Base-by-base conservation (phyloP, 108 stramenopile species). In the Fragilaria crotonensis region DNA sequence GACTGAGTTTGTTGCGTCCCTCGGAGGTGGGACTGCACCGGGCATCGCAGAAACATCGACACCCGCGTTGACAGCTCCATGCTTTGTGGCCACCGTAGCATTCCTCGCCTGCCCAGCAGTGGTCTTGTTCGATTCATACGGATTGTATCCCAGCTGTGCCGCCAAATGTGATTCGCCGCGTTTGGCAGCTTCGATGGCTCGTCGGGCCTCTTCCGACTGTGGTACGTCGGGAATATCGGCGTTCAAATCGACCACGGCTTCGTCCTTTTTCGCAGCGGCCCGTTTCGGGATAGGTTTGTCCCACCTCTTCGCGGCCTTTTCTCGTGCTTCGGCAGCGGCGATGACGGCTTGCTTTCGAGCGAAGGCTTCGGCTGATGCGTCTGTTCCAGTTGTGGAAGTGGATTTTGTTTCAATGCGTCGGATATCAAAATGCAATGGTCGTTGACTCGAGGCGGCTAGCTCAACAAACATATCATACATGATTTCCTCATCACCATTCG, bases 271-370 rank as follows among this genome's bases (percentile, higher is more conserved):
- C 51, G 51, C 68, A 17, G 68, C 30, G 4, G 64, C 60, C 7
- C 57, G 51, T 45, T 80, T 84, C 26, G 69, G 57, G 18, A 78
- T 73, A 2, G 80, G 78, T 56, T 82, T 82, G 26, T 60, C 51
- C 48, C 71, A 72, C 17, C 52, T 54, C 56, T 87, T 86, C 61
- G 78, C 65, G 21, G 71, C 78, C 36, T 77, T 83, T 51, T 91
- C 89, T 45, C 89, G 66, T 9, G 83, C 83, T 66, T 87, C 89
- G 0, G 84, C 89, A 21, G 89, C 89, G 0, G 89, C 89, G 63
- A 91, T 87, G 45, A 91, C 68, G 14, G 89, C 89, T 56, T 85
- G 79, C 36, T 83, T 76, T 2, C 83, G 73, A 0, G 74, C 66
- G 27, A 66, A 57, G 11, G 84, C 76, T 48, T 81, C 80, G 0